Conservation (phyloP, 129 eudicot species). For the Chrysanthemum seticuspe region DNA sequence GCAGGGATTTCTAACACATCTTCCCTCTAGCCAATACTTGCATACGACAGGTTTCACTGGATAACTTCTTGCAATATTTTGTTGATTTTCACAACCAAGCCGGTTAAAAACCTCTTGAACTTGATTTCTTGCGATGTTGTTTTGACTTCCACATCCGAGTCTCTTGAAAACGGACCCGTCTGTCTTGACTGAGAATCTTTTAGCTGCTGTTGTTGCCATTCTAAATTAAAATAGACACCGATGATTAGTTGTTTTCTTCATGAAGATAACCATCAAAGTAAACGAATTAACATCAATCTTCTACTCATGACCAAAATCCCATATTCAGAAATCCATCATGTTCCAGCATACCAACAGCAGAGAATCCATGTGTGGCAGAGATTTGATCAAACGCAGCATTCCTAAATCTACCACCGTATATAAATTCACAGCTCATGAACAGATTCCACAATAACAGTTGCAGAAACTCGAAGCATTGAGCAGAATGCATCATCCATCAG, state of each 20-base stretch:
- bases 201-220: slow-evolving; percentile 27
- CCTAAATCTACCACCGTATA: no score
- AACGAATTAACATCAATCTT: slow-evolving; percentile 11
- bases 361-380: not conserved
- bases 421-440: no score
- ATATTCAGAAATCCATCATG: slow-evolving; percentile 2
- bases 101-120: slow-evolving; percentile 20
- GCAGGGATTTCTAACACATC: slow-evolving; percentile 56
- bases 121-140: slow-evolving; percentile 6
- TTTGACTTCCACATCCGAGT: slow-evolving; percentile 23
- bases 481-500: no score
- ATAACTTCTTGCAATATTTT: slow-evolving; percentile 16
- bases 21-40: slow-evolving; percentile 59
- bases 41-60: slow-evolving; percentile 30
- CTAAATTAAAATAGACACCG: slow-evolving; percentile 34
- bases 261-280: slow-evolving; percentile 14
- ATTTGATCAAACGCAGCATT: not conserved
- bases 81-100: slow-evolving; percentile 24
- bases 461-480: no score
- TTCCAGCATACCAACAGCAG: not conserved
- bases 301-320: not conserved
- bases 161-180: slow-evolving; percentile 22
- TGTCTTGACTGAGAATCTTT: slow-evolving; percentile 19
- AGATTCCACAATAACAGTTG: no score
- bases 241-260: slow-evolving; percentile 14